Base-by-base conservation (phyloP, 345 rosid genomes). In the Salix koriyanagi region DNA sequence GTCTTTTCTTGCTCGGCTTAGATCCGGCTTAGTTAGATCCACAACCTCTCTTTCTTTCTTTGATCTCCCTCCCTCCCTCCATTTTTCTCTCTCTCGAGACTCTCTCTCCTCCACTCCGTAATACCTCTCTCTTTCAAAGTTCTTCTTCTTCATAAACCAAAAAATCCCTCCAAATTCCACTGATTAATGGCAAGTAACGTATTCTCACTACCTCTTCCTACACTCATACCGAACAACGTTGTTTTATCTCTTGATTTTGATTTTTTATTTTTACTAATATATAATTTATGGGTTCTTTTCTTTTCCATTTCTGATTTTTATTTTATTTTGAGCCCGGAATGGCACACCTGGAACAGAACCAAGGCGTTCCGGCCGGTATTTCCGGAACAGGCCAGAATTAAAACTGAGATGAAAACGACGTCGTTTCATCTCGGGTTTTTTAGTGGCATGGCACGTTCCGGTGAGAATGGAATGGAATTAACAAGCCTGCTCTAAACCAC, bases 41-140 rank as follows among this genome's bases (percentile, higher is more conserved):
- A 79, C 81, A 85, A 87, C 91, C 86, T 62, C 1, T 32, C 58
- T 73, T 72, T 18, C 48, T 19, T 15, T 8, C 65, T 58, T 46
- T 23, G 65, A 79, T 60, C 78, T 85, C 90, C 86, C 89, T 84
- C 91, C 88, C 78, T 85, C 89, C 86, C 89, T 84, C 91, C 89
- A 76, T 41, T 78, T 83, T 75, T 66, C 60, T 12, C 70, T 78
- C 82, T 70, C 75, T 77, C 6, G 5, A 10, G 80, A 74, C 78
- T 61, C 76, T 56, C 64, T 71, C 60, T 12, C 37, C 67, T 34
- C 67, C 52, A 65, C 42, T 75, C 62, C 14, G 18, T 7, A 30
- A 8, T 8, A 34, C 46, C 42, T 11, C 26, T 9, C 6, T 7
- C 50, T 13, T 11, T 41, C 25, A 30, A 16, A 28, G 28, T 14